Evolutionary conservation across 768 basidiomycete genomes (phyloP).

Genomic region (Trametes maxima): DNA sequence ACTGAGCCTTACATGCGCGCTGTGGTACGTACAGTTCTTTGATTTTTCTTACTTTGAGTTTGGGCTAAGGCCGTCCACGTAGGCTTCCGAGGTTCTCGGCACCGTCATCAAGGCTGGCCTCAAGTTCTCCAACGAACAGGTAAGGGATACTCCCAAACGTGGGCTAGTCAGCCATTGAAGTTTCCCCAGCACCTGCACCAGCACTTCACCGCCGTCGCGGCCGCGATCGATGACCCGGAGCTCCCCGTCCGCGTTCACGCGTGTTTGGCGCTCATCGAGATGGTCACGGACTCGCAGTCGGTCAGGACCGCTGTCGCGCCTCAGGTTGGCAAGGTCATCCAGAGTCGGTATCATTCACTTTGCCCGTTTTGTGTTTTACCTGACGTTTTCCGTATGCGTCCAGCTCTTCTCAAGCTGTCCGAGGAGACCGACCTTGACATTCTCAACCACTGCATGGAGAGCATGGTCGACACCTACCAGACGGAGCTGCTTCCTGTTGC

Average conservation of each 20-base stretch:
- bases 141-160: slow-evolving; percentile 27
- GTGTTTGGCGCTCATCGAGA: slow-evolving; percentile 75
- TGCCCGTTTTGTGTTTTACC: no score
- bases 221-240: slow-evolving; percentile 74
- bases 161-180: neutral
- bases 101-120: slow-evolving; percentile 73
- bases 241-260: slow-evolving; percentile 87
- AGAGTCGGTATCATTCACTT: slow-evolving; percentile 49
- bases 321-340: slow-evolving; percentile 84
- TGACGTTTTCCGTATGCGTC: neutral
- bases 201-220: slow-evolving; percentile 66
- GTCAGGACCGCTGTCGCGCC: slow-evolving; percentile 72
- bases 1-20: slow-evolving; percentile 74
- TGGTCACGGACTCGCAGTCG: slow-evolving; percentile 63
- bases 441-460: slow-evolving; percentile 80
- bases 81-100: slow-evolving; percentile 84
- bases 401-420: slow-evolving; percentile 86
- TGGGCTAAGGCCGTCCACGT: neutral
- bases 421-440: slow-evolving; percentile 90
- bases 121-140: slow-evolving; percentile 65
- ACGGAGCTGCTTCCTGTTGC: slow-evolving; percentile 85
- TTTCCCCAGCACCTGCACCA: slow-evolving; percentile 54
- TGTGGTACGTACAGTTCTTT: slow-evolving; percentile 51
- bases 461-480: slow-evolving; percentile 85
- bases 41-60: neutral